A percentile compares a stretch with the other conserved stretches of the same genome.
phyloP scores from a whole-genome alignment of 345 rosid genomes.

The Eucalyptus tenuipes region DNA sequence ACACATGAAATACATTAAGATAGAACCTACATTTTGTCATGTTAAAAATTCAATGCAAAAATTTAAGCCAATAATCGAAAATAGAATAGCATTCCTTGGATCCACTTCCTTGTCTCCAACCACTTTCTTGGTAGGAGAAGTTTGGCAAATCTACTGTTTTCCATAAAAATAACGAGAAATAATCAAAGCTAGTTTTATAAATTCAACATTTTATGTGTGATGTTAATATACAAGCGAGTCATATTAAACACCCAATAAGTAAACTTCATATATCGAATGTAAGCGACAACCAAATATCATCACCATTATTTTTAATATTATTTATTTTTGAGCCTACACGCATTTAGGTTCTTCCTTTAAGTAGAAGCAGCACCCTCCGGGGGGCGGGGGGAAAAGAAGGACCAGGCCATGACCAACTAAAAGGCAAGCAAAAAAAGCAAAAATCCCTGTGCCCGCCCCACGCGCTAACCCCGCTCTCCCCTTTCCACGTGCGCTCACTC shows the following conservation, averaged over 20 bases:
- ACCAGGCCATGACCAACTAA: background rate
- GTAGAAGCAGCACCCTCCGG: too few relatives aligned
- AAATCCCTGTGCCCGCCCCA: background rate
- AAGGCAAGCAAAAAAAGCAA: background rate
- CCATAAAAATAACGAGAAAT: background rate
- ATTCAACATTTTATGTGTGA: background rate
- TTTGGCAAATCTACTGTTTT: background rate
- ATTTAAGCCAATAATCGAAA: fast-evolving
- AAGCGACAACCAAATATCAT: background rate
- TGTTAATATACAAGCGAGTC: background rate
- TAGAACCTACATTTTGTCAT: background rate
- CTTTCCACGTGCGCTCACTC: background rate
- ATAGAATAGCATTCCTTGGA: background rate
- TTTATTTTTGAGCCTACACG: background rate
- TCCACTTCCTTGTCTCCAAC: background rate
- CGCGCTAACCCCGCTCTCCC: background rate
- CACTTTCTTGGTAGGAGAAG: background rate
- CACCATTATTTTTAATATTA: background rate
- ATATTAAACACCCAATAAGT: background rate
- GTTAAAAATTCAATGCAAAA: background rate
- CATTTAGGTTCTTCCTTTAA: background rate
- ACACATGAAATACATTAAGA: background rate
- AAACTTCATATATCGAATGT: background rate
- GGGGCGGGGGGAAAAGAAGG: background rate
- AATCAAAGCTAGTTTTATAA: background rate